Percentiles rank a stretch among this genome's conserved stretches.
phyloP scores from a whole-genome alignment of 331 rosid species.

The Cydonia oblonga region DNA sequence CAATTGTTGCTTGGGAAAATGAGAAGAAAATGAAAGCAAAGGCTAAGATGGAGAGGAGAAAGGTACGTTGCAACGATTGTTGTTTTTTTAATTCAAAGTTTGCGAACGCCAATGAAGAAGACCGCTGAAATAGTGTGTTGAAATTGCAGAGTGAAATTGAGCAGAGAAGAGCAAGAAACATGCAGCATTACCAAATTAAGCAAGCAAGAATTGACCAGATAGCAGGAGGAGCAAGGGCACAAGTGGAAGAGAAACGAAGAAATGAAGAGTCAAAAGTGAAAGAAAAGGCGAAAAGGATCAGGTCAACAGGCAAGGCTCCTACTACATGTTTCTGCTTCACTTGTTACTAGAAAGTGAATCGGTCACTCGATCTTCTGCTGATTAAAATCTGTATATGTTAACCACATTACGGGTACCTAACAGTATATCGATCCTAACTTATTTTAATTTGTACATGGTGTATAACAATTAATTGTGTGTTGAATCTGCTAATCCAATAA shows the following conservation, averaged over 20 bases:
- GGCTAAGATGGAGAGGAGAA: slow-evolving; percentile 37
- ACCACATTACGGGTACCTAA: not conserved
- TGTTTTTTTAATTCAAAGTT: not conserved
- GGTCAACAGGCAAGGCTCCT: slow-evolving; percentile 37
- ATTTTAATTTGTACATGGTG: not conserved
- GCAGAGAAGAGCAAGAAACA: slow-evolving; percentile 21
- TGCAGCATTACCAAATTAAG: slow-evolving; percentile 34
- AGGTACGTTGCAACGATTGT: slow-evolving; percentile 15
- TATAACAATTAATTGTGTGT: not conserved
- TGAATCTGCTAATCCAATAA: not conserved
- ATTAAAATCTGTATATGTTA: not conserved
- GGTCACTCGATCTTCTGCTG: not conserved
- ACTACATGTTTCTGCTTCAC: slow-evolving; percentile 45
- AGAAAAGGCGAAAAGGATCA: slow-evolving; percentile 30
- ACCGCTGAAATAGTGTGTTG: not conserved
- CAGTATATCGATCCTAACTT: not conserved
- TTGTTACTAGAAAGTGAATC: slow-evolving; percentile 14
- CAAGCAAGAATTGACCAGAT: slow-evolving; percentile 36
- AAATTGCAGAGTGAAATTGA: slow-evolving; percentile 40
- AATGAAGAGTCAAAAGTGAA: slow-evolving; percentile 31
- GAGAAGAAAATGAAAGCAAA: slow-evolving; percentile 47
- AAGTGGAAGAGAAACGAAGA: slow-evolving; percentile 39
- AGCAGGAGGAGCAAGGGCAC: slow-evolving; percentile 45
- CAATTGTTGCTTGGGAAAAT: slow-evolving; percentile 41
- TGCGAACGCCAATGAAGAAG: not conserved